Evolutionary conservation across 768 basidiomycete genomes (phyloP).

Genomic region (Lyophyllum semitale): DNA sequence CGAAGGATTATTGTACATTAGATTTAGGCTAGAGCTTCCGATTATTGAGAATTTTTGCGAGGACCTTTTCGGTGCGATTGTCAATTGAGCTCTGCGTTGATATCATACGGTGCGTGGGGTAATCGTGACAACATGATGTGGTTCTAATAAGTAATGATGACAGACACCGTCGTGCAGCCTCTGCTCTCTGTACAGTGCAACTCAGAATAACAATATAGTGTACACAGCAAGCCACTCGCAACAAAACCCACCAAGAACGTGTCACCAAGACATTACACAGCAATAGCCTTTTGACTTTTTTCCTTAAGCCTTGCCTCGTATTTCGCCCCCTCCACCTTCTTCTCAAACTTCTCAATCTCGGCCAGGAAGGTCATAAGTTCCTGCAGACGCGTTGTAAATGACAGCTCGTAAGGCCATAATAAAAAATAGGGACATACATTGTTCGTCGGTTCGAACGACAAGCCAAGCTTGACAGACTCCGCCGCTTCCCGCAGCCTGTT

Average conservation of each 20-base stretch:
- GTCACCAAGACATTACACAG: not conserved
- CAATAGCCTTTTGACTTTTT: slow-evolving; percentile 8
- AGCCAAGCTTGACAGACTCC: slow-evolving; percentile 78
- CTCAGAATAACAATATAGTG: not conserved
- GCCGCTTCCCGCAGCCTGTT: slow-evolving; percentile 70
- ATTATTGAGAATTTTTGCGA: no score
- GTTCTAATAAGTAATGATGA: no score
- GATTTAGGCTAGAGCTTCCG: no score
- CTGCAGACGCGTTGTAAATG: slow-evolving; percentile 1
- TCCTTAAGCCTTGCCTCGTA: slow-evolving; percentile 1
- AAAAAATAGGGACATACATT: slow-evolving; percentile 27
- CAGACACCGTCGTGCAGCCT: no score
- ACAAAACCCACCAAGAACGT: slow-evolving; percentile 4
- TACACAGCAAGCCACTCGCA: not conserved
- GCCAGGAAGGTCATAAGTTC: slow-evolving; percentile 19
- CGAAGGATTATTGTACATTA: no score
- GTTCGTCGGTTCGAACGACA: slow-evolving; percentile 76
- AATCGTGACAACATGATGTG: no score
- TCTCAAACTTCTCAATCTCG: slow-evolving; percentile 21
- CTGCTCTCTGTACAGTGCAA: no score
- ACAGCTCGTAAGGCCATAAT: not conserved
- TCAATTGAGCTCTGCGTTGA: no score
- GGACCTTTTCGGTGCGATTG: no score
- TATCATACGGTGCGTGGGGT: no score
- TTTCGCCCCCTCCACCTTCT: slow-evolving; percentile 11